Evolutionary conservation across 495 filamentous ascomycete species (phyloP), one percentile per base, ranked within the genome.

Genomic region (Penicillium chermesinum): DNA sequence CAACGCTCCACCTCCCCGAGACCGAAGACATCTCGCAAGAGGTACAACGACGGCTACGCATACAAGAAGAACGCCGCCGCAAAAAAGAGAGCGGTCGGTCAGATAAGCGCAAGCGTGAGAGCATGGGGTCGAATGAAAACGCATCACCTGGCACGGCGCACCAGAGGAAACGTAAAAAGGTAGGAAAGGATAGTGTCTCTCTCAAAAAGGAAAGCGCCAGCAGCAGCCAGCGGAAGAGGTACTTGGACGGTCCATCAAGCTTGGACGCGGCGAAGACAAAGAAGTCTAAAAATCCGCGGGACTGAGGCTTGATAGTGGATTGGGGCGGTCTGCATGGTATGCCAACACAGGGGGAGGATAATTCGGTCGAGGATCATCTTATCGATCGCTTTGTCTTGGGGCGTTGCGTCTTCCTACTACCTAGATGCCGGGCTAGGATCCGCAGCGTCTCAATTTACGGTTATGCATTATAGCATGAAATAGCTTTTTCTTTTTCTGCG

Each of bases 1-100:
- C 12, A 33, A 32, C 16, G 55, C 57, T 13, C 57, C 0, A 52
- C 62, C 2, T 54, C 64, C 15, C 55, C n/a, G 69, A 70, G n/a
- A 72, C 69, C 19, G 72, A 75, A 41, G 72, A 75, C 41, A 75
- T 75, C 25, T 75, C 72, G 0, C 65, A 62, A 16, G 70, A 73
- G 32, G 72, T 75, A 2, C 67, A 70, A 44, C 59, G 67, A 30
- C 57, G 72, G 25, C 50, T 75, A 7, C 46, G 53, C 9, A 71
- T 73, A 38, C 67, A 65, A 38, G 69, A 73, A 35, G 65, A 70
- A 42, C 48, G 49, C 2, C 66, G 70, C 0, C 55, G 53, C 8
- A 67, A 57, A 42, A 55, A 59, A 34, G 53, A 58, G 33, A 51
- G 49, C 16, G 22, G 61, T 17, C 64, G 64, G 30, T 43, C 61